Conservation (phyloP, 2,329 filamentous ascomycete species). For the Penicillium sp. region DNA sequence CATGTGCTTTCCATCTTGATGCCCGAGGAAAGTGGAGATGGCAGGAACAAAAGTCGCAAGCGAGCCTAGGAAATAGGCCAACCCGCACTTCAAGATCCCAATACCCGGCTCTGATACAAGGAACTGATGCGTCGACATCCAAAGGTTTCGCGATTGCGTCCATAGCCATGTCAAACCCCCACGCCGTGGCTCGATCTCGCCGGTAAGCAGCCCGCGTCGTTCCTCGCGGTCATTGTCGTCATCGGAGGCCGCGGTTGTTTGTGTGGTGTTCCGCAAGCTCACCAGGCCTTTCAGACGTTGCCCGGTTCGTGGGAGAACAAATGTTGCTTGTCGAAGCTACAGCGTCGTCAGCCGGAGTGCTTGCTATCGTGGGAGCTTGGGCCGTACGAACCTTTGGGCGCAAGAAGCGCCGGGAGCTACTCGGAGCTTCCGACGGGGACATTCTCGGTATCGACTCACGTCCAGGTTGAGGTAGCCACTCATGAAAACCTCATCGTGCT, state of each 20-base stretch:
- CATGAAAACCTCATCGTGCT: not conserved
- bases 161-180: conserved; percentile 17
- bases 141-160: conserved; percentile 34
- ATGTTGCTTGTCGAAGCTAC: conserved; percentile 77
- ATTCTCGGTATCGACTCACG: conserved; percentile 26
- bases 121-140: conserved; percentile 56
- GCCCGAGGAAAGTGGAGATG: conserved; percentile 70
- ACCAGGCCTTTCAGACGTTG: conserved; percentile 79
- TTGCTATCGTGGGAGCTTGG: not conserved
- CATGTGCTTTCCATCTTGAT: conserved; percentile 88
- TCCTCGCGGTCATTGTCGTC: conserved; percentile 35
- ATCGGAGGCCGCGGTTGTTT: conserved; percentile 25
- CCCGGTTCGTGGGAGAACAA: conserved; percentile 81
- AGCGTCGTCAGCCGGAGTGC: conserved; percentile 5
- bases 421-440: conserved; percentile 30
- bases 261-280: conserved; percentile 61
- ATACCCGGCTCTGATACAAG: conserved; percentile 69
- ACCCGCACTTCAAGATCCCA: conserved; percentile 82
- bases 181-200: conserved; percentile 19
- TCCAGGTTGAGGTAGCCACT: conserved; percentile 5
- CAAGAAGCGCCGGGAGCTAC: conserved; percentile 31
- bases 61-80: conserved; percentile 84
- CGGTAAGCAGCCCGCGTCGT: conserved; percentile 33
- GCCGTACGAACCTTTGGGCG: conserved; percentile 32
- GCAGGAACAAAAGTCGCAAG: conserved; percentile 78